These are phyloP conservation scores for Aspergillus sclerotiicarbonarius DNA, from an alignment of 495 filamentous ascomycete genomes.

Conservation along the genomic window DNA sequence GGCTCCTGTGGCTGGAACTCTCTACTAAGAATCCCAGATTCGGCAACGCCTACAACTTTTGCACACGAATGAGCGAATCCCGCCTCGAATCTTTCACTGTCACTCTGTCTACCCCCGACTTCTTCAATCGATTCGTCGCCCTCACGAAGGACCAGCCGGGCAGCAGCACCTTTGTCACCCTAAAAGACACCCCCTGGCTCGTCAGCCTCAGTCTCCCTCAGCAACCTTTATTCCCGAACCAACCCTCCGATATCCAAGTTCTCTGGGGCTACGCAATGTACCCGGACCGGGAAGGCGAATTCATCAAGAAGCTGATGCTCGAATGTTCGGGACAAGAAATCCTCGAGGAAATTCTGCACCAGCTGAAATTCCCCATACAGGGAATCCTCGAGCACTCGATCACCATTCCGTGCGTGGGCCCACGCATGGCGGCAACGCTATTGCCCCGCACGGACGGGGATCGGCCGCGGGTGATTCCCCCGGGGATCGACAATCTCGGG, in stretches of 20 bases:
- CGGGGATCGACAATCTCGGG: slow-evolving; percentile 36
- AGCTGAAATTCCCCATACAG: slow-evolving; percentile 27
- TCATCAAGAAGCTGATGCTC: slow-evolving; percentile 41
- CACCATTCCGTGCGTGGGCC: slow-evolving; percentile 40
- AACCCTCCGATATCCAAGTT: slow-evolving; percentile 29
- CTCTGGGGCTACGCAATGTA: slow-evolving; percentile 43
- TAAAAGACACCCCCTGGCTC: slow-evolving; percentile 38
- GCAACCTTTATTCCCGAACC: slow-evolving; percentile 40
- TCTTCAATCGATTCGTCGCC: slow-evolving; percentile 26
- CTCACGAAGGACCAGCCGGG: slow-evolving; percentile 30
- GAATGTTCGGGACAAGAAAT: slow-evolving; percentile 42
- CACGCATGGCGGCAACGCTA: slow-evolving; percentile 28
- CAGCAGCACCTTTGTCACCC: slow-evolving; percentile 30
- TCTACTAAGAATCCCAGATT: slow-evolving; percentile 26
- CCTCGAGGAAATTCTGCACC: slow-evolving; percentile 34
- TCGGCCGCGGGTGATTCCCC: slow-evolving; percentile 36
- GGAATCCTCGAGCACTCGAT: slow-evolving; percentile 17
- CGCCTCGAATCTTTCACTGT: slow-evolving; percentile 41
- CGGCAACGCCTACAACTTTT: slow-evolving; percentile 44
- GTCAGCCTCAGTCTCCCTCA: slow-evolving; percentile 35
- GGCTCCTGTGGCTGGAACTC: slow-evolving; percentile 33
- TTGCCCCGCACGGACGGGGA: slow-evolving; percentile 27
- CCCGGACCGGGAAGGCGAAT: slow-evolving; percentile 30
- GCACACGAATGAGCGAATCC: slow-evolving; percentile 31
- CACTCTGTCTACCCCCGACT: slow-evolving; percentile 31